These are phyloP conservation scores for Dothistroma septosporum DNA, from an alignment of 2,329 filamentous ascomycete species.

Conservation along the genomic window DNA sequence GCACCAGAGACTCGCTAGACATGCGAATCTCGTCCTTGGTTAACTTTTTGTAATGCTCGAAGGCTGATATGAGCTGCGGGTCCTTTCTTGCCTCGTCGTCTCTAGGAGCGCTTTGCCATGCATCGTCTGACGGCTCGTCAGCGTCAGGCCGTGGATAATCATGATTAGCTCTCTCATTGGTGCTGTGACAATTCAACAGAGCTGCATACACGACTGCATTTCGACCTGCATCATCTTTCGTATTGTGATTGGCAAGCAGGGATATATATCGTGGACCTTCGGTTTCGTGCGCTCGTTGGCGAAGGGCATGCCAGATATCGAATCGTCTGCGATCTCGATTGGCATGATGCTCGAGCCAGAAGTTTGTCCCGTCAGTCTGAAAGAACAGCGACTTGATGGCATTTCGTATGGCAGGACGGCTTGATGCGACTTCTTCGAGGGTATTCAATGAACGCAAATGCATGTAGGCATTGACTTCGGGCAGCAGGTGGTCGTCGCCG, in stretches of 20 bases:
- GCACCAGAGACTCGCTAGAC: background rate
- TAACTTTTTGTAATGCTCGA: background rate
- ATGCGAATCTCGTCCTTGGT: background rate
- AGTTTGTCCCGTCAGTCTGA: background rate
- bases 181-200: background rate
- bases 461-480: background rate
- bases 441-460: background rate
- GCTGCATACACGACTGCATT: background rate
- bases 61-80: background rate
- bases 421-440: background rate
- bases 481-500: background rate
- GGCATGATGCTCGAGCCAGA: background rate
- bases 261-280: background rate
- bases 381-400: background rate
- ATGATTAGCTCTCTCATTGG: background rate
- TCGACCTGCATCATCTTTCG: background rate
- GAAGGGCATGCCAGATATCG: background rate
- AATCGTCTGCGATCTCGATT: background rate
- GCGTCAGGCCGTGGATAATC: background rate
- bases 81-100: background rate
- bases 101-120: background rate
- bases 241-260: background rate
- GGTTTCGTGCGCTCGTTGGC: background rate
- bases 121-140: no score
- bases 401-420: background rate